Percentiles rank a stretch among this genome's conserved stretches.
These are phyloP conservation scores for Paramecium biaurelia DNA, from an alignment of 73 alveolate species.

Conservation along the genomic window DNA sequence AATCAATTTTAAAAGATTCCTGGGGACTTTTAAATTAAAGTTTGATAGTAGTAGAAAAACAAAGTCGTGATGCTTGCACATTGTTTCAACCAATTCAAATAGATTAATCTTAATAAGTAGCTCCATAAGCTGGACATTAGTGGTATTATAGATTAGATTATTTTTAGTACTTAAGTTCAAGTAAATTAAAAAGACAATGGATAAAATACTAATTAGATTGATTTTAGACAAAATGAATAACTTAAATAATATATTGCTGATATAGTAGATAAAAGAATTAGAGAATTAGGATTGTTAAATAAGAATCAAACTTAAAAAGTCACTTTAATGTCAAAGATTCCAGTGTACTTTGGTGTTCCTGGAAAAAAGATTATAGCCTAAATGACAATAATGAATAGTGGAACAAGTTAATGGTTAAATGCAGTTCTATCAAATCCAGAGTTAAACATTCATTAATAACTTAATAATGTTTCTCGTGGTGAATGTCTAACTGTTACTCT, in stretches of 20 bases:
- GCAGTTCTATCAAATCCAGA: not conserved
- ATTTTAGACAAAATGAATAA: not conserved
- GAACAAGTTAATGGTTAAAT: not conserved
- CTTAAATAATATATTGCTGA: not conserved
- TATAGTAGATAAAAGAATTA: not conserved
- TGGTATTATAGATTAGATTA: not conserved
- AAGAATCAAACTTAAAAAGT: not conserved
- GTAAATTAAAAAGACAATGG: not conserved
- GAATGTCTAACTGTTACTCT: not conserved
- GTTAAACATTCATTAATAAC: not conserved
- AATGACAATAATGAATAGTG: not conserved
- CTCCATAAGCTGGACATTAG: not conserved
- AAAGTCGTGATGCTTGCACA: not conserved
- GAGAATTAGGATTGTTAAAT: not conserved
- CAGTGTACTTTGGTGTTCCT: not conserved
- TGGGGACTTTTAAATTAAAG: conserved; percentile 7
- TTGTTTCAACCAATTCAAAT: not conserved
- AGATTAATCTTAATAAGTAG: not conserved
- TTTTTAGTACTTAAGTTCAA: not conserved
- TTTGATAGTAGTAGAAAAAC: not conserved
- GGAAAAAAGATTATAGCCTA: not conserved
- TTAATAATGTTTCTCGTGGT: not conserved
- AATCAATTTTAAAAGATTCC: not conserved
- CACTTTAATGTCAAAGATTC: not conserved
- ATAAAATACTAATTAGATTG: not conserved